These are phyloP conservation scores for Arachis monticola DNA, from an alignment of 331 rosid genomes.

Conservation along the genomic window DNA sequence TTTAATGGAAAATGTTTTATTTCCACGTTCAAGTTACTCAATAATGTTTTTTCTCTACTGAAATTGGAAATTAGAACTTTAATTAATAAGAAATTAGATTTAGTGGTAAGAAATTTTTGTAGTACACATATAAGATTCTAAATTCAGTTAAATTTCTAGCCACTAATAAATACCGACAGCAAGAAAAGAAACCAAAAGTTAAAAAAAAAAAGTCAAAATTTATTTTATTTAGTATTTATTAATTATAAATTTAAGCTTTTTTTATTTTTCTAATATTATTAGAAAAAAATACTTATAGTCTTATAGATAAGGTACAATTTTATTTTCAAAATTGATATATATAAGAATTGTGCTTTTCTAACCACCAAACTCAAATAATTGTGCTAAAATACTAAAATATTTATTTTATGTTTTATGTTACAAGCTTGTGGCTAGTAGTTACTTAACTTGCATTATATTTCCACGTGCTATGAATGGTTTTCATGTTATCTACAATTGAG, in stretches of 20 bases:
- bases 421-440: conserved; percentile 30
- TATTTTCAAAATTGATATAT: background rate
- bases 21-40: background rate
- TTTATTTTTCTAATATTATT: too few relatives aligned
- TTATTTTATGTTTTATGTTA: conserved; percentile 4
- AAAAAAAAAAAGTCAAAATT: too few relatives aligned
- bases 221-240: too few relatives aligned
- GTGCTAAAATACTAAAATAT: background rate
- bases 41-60: background rate
- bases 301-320: conserved; percentile 27
- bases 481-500: background rate
- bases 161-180: too few relatives aligned
- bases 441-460: background rate
- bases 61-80: conserved; percentile 15
- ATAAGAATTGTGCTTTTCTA: background rate
- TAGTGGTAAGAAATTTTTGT: too few relatives aligned
- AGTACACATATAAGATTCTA: too few relatives aligned
- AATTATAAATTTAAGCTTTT: too few relatives aligned
- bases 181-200: too few relatives aligned
- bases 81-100: background rate
- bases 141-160: too few relatives aligned
- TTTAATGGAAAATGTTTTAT: too few relatives aligned
- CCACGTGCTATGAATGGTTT: conserved; percentile 2
- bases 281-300: background rate
- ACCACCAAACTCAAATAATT: too few relatives aligned